Evolutionary conservation across 2,329 filamentous ascomycete genomes (phyloP).

Genomic region (Talaromyces pinophilus): DNA sequence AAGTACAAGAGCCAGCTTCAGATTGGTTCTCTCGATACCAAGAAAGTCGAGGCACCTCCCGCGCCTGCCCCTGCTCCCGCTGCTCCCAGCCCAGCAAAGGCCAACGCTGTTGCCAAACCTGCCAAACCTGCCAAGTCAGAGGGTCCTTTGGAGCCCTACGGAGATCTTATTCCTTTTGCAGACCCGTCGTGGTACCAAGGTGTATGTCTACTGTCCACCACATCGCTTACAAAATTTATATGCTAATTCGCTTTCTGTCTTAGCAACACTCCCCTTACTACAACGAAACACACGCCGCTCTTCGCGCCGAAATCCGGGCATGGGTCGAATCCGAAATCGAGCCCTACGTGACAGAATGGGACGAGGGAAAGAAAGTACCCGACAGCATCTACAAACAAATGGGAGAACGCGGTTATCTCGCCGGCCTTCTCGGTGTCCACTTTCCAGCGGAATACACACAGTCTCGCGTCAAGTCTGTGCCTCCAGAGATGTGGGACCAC

Average conservation of each 20-base stretch:
- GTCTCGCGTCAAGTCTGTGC: conserved; percentile 72
- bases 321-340: conserved; percentile 91
- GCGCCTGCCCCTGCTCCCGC: conserved; percentile 52
- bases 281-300: conserved; percentile 88
- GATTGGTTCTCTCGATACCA: conserved; percentile 77
- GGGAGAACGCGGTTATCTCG: conserved; percentile 86
- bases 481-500: conserved; percentile 89
- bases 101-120: conserved; percentile 60
- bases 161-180: conserved; percentile 83
- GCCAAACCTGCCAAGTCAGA: conserved; percentile 55
- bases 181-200: conserved; percentile 95
- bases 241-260: conserved; percentile 1
- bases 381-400: conserved; percentile 91
- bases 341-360: conserved; percentile 92
- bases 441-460: conserved; percentile 76
- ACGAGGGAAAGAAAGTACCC: conserved; percentile 89
- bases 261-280: conserved; percentile 96
- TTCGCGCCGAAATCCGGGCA: conserved; percentile 85
- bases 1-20: conserved; percentile 63
- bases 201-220: conserved; percentile 56
- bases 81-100: conserved; percentile 55
- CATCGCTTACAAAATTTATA: conserved; percentile 17
- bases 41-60: conserved; percentile 63
- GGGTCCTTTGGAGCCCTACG: conserved; percentile 80
- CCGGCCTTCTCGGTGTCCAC: conserved; percentile 78